Conservation (phyloP, 75 land plant species). For the Selaginella tamariscina region DNA sequence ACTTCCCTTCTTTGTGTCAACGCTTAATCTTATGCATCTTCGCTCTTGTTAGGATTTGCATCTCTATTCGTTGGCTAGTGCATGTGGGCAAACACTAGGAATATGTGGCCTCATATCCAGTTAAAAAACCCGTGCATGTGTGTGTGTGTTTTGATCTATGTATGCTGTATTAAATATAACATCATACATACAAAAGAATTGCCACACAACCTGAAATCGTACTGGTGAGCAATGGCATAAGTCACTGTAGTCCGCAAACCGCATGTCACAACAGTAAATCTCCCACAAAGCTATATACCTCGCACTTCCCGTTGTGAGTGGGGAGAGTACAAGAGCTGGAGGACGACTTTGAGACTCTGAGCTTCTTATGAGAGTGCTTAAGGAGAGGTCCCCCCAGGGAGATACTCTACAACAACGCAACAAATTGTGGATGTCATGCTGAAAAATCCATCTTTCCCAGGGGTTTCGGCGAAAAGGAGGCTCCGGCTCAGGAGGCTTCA, state of each 20-base stretch:
- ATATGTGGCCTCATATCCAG: constrained; percentile 89
- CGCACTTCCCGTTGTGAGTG: constrained; percentile 20
- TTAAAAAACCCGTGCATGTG: no score
- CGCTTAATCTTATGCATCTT: constrained; percentile 92
- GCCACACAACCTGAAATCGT: no score
- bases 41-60: constrained; percentile 81
- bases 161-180: no score
- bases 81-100: no score
- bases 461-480: no score
- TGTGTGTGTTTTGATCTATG: no score
- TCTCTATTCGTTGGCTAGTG: no score
- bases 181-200: no score
- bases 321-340: constrained; percentile 74
- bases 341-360: constrained; percentile 58
- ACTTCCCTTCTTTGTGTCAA: constrained; percentile 78
- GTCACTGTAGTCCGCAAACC: constrained; percentile 78
- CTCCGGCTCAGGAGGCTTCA: no score
- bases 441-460: constrained; percentile 53
- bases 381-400: constrained; percentile 87
- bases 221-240: constrained; percentile 87
- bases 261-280: constrained; percentile 13
- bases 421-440: constrained; percentile 59
- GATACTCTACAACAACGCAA: constrained; percentile 91
- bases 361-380: constrained; percentile 59
- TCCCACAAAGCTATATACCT: constrained; percentile 16